phyloP scores from a whole-genome alignment of 345 rosid species.

The Citrus mangshanensis region DNA sequence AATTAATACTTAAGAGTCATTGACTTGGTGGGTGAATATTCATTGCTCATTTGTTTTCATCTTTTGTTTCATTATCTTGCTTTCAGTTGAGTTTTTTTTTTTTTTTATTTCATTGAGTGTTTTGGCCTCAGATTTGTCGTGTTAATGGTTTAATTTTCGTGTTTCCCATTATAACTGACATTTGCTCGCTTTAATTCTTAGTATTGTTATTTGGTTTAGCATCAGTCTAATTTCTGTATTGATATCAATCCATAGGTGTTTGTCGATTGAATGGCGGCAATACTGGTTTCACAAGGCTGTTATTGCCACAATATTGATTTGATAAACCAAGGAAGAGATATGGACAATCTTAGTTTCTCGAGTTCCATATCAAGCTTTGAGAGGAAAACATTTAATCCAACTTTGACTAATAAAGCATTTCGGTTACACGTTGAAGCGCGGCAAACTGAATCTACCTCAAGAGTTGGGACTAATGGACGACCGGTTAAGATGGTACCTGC shows the following conservation, averaged over 20 bases:
- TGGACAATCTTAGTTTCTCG: constrained; percentile 51
- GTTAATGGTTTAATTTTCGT: neutral
- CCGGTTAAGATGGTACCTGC: constrained; percentile 77
- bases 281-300: constrained; percentile 78
- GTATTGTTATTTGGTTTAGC: neutral
- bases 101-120: neutral
- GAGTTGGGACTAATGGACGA: constrained; percentile 53
- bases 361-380: constrained; percentile 44
- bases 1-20: neutral
- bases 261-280: constrained; percentile 55
- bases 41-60: neutral
- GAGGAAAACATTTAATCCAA: constrained; percentile 23
- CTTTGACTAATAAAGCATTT: constrained; percentile 17
- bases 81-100: neutral
- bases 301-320: constrained; percentile 33
- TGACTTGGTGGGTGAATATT: neutral
- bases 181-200: neutral
- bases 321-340: constrained; percentile 36
- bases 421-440: constrained; percentile 53
- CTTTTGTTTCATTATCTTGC: neutral
- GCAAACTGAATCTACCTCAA: constrained; percentile 52
- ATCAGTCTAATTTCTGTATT: neutral
- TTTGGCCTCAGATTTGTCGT: neutral
- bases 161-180: neutral
- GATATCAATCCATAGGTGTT: constrained; percentile 17